Base-by-base conservation (phyloP, 2,329 filamentous ascomycete genomes). In the Epichloe elymi region DNA sequence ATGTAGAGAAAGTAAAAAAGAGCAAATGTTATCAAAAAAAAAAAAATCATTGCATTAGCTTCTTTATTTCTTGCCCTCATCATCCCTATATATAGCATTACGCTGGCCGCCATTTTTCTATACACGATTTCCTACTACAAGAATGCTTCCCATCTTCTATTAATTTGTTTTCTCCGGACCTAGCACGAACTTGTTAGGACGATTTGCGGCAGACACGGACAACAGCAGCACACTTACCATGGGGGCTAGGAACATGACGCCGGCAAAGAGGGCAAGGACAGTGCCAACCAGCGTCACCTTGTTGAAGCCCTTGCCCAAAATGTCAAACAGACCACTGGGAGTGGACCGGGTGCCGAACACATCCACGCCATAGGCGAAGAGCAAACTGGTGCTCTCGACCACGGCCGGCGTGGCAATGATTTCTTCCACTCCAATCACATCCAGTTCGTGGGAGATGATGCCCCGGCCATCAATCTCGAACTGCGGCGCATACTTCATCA, bases 251-350 rank as follows among this genome's bases (percentile, higher is more conserved):
- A 87, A 78, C 56, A 83, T 66, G 15, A 95, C 91, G 44, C 88
- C 89, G 39, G 79, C 75, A 44, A 79, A 79, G 58, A 97, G 74
- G 17, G 88, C 91, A 40, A 85, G 73, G 38, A 98, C 89, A 1
- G 93, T 98, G 15, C 79, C 74, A 38, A 96, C 67, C 62, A 98
- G 79, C 59, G 89, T 86, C 51, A 89, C 64, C 73, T 95, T 96
- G 65, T 91, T 93, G 67, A 98, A 98, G 2, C 88, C 87, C 68
- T 89, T 93, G 55, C 89, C 93, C 15, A 98, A 71, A 41, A 97
- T 81, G 69, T 98, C 93, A 66, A 98, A 98, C 15, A 86, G 79
- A 59, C 86, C 82, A 66, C 88, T 95, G 1, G 93, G 93, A n/a
- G 85, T 80, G 11, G 94, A 79, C 49, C 89, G 75, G 1, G 89